phyloP scores from a whole-genome alignment of 192 early-diverging fungal species.

The Podila horticola region DNA sequence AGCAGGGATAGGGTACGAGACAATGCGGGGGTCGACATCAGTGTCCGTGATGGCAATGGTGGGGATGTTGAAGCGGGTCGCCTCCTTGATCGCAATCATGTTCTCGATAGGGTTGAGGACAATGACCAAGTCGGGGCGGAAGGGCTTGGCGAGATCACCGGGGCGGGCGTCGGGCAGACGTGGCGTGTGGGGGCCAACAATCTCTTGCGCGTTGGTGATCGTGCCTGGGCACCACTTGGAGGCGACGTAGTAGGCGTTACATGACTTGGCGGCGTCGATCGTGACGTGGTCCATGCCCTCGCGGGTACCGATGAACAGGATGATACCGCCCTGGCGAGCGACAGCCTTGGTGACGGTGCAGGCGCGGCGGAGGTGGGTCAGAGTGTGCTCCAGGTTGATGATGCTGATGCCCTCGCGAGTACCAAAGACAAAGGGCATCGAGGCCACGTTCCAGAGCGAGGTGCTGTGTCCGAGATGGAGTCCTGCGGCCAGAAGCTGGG shows the following conservation, averaged over 20 bases:
- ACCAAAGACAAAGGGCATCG: conserved; percentile 90
- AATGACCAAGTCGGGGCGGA: conserved; percentile 85
- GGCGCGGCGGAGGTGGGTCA: conserved; percentile 85
- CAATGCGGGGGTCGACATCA: conserved; percentile 84
- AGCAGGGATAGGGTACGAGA: conserved; percentile 93
- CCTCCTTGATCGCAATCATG: conserved; percentile 82
- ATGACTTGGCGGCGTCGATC: conserved; percentile 81
- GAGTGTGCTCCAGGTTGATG: conserved; percentile 93
- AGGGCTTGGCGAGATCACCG: conserved; percentile 56
- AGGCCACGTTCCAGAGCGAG: conserved; percentile 80
- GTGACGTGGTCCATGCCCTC: conserved; percentile 72
- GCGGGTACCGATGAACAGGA: conserved; percentile 88
- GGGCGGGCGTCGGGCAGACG: conserved; percentile 54
- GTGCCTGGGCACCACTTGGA: conserved; percentile 89
- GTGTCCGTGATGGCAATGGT: conserved; percentile 93
- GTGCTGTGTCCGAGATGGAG: conserved; percentile 91
- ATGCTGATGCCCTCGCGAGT: conserved; percentile 89
- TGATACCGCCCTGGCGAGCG: conserved; percentile 78
- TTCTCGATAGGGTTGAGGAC: conserved; percentile 88
- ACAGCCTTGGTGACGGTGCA: conserved; percentile 76
- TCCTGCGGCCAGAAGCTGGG: conserved; percentile 79
- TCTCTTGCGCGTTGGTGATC: conserved; percentile 83
- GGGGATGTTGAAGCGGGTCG: conserved; percentile 80
- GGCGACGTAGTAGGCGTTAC: conserved; percentile 82
- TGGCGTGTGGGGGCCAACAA: conserved; percentile 68